phyloP scores from a whole-genome alignment of 2,329 filamentous ascomycete species.

The Polychaeton citri region DNA sequence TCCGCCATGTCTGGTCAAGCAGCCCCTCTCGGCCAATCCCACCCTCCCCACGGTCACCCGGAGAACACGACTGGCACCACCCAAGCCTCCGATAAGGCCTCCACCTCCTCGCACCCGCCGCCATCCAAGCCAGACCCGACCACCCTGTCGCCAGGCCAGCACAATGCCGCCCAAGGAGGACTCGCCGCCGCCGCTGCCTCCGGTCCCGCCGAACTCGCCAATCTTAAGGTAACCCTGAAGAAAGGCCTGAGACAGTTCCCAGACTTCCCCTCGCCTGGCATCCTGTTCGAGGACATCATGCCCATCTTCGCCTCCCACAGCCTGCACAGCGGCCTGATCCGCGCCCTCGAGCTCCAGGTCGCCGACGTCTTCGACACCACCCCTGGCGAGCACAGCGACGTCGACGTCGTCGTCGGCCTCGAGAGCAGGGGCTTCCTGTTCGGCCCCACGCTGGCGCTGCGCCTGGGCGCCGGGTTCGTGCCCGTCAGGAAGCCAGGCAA shows the following conservation, averaged over 20 bases:
- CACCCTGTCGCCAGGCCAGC: slow-evolving; percentile 4
- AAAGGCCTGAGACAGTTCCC: slow-evolving; percentile 68
- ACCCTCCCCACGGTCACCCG: slow-evolving; percentile 17
- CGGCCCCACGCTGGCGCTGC: slow-evolving; percentile 74
- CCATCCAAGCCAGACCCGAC: slow-evolving; percentile 20
- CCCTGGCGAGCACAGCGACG: slow-evolving; percentile 22
- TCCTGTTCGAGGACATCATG: slow-evolving; percentile 96
- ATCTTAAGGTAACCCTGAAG: slow-evolving; percentile 56
- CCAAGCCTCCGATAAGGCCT: slow-evolving; percentile 14
- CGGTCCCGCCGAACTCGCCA: slow-evolving; percentile 35
- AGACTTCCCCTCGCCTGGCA: slow-evolving; percentile 84
- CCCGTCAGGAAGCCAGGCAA: slow-evolving; percentile 93
- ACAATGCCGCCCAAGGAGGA: slow-evolving; percentile 28
- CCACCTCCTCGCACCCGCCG: slow-evolving; percentile 20
- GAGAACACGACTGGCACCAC: slow-evolving; percentile 14
- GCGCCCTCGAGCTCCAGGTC: slow-evolving; percentile 75
- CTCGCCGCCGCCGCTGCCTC: slow-evolving; percentile 35
- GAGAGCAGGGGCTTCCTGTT: slow-evolving; percentile 94
- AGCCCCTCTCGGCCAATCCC: slow-evolving; percentile 9
- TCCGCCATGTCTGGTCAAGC: slow-evolving; percentile 16
- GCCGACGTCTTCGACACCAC: slow-evolving; percentile 40
- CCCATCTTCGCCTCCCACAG: slow-evolving; percentile 74
- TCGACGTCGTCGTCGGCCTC: slow-evolving; percentile 80
- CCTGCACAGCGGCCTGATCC: slow-evolving; percentile 64
- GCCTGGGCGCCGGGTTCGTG: slow-evolving; percentile 73